Evolutionary conservation across 192 early-diverging fungal species (phyloP), one percentile per base, ranked within the genome.

Genomic region (Backusella tuberculispora): DNA sequence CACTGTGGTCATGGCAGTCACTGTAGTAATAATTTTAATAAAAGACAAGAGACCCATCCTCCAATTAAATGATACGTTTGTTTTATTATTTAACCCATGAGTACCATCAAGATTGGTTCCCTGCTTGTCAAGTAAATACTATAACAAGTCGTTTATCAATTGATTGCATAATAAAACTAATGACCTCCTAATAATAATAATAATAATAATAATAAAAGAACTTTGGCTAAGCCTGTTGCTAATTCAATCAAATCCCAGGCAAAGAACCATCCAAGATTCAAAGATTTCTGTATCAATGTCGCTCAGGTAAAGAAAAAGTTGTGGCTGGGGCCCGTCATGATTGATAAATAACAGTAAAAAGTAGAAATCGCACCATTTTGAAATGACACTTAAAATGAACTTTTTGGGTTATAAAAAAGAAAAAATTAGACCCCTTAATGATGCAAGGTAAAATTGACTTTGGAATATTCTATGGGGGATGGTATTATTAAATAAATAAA

Each of bases 321-420:
- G 7, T 10, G 6, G 42, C 4, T 43, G 42, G 10, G 42, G 29
- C 29, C 29, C 2, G 29, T 34, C 29, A 34, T 34, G 29, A 34
- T 34, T 34, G 29, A 34, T 34, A 34, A 34, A 34, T 34, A 0
- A 6, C 15, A 34, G 29, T 2, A 34, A 34, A 34, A 34, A 34
- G 29, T 72, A 89, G 85, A 78, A 80, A 43, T 85, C 91, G 2
- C 92, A 93, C 65, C 83, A 88, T n/a, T 81, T 90, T n/a, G 93
- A 94, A 78, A 94, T 94, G 90, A 91, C 88, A 63, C 85, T 92
- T 75, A 93, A 93, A 77, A 93, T 94, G 92, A 86, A 87, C 65
- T 88, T 94, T 42, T 80, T 94, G n/a, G 91, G 92, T 17, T 92
- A 93, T 77, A 88, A 89, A 66, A 84, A 86, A 50, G 93, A 93